phyloP scores from a whole-genome alignment of 148 eudicot species.

The Gaultheria prostrata region DNA sequence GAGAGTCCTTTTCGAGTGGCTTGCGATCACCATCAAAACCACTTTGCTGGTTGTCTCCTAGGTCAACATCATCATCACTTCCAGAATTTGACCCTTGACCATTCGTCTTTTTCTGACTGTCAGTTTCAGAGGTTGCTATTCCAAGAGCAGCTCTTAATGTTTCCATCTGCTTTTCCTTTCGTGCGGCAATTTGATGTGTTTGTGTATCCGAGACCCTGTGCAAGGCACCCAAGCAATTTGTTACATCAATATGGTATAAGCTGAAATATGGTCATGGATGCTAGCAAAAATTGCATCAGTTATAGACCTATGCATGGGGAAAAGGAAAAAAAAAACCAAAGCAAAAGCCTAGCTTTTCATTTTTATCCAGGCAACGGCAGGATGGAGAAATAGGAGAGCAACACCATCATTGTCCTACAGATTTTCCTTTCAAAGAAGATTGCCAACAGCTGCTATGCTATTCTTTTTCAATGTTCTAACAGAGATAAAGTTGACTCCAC shows the following conservation, averaged over 20 bases:
- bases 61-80: slow-evolving; percentile 25
- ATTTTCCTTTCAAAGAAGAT: background rate
- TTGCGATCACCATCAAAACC: slow-evolving; percentile 29
- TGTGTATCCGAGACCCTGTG: slow-evolving; percentile 84
- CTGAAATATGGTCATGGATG: background rate
- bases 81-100: slow-evolving; percentile 22
- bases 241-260: background rate
- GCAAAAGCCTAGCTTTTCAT: background rate
- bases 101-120: slow-evolving; percentile 28
- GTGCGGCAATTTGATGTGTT: slow-evolving; percentile 92
- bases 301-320: background rate
- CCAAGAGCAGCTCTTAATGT: slow-evolving; percentile 80
- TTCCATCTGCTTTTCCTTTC: slow-evolving; percentile 94
- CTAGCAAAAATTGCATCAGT: slow-evolving; percentile 2
- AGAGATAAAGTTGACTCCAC: background rate
- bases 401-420: background rate
- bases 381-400: background rate
- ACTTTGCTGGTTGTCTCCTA: slow-evolving; percentile 12
- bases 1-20: slow-evolving; percentile 29
- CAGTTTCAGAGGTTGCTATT: slow-evolving; percentile 39
- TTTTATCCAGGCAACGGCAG: background rate
- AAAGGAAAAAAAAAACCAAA: background rate
- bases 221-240: slow-evolving; percentile 14
- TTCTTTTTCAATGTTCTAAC: background rate
- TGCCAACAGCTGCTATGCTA: background rate